Percentiles rank a stretch among this genome's conserved stretches.
phyloP scores from a whole-genome alignment of 1,139 yeast species.

The Casaregolazyma suthepensis region DNA sequence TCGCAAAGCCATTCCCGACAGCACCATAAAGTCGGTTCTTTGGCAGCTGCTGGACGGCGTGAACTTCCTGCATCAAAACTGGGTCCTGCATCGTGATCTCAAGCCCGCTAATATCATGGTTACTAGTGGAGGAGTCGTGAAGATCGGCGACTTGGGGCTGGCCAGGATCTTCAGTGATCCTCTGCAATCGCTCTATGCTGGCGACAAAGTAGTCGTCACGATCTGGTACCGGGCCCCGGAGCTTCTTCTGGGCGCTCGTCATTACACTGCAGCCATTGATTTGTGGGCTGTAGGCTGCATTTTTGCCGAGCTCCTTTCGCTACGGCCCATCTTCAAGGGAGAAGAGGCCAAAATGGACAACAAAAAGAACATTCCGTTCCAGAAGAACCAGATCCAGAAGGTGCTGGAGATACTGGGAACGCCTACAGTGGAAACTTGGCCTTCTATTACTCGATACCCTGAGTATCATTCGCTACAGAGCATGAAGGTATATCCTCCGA shows the following conservation, averaged over 20 bases:
- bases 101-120: constrained; percentile 99
- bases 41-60: constrained; percentile 95
- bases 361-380: constrained; percentile 89
- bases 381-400: constrained; percentile 83
- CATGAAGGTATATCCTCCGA: constrained; percentile 60
- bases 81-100: constrained; percentile 92
- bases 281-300: constrained; percentile 98
- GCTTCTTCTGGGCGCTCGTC: constrained; percentile 79
- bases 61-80: constrained; percentile 83
- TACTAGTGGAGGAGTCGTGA: constrained; percentile 78
- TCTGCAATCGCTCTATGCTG: constrained; percentile 80
- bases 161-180: constrained; percentile 90
- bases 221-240: constrained; percentile 99
- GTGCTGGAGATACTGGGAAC: constrained; percentile 88
- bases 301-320: constrained; percentile 79
- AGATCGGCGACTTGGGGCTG: constrained; percentile 92
- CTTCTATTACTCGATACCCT: constrained; percentile 70
- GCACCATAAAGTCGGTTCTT: constrained; percentile 71
- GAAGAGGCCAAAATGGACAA: constrained; percentile 96
- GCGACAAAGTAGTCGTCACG: constrained; percentile 96
- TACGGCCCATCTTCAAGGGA: constrained; percentile 92
- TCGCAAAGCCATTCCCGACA: constrained; percentile 66
- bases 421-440: constrained; percentile 73
- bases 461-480: constrained; percentile 67
- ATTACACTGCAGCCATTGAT: constrained; percentile 92